Base-by-base conservation (phyloP, 106 monocot genomes). In the Iris macrosiphon region DNA sequence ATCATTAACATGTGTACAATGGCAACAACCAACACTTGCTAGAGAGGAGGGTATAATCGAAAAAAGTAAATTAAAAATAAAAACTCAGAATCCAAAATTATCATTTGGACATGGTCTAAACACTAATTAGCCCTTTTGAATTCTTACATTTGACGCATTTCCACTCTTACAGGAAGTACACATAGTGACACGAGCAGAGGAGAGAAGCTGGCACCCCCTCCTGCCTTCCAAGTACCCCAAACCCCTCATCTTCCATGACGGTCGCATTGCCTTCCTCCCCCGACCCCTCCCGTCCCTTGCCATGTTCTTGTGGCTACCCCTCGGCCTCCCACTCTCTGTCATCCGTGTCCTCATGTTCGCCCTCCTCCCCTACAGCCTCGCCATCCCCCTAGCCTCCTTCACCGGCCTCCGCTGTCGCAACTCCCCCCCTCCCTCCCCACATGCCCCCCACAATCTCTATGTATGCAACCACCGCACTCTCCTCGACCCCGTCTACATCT, bases 391-490 rank as follows among this genome's bases (percentile, higher is more conserved):
- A 1, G 17, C 64, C 18, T 9, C 49, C 17, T 48, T 92, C 17
- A 48, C 67, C 40, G 31, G 78, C 30, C n/a, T 62, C 42, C n/a
- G n/a, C n/a, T n/a, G n/a, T n/a, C n/a, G n/a, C n/a, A n/a, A n/a
- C n/a, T n/a, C 59, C 72, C 45, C 26, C 56, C 23, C 5, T 14
- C 55, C 31, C 19, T 42, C n/a, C 47, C 20, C 60, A 6, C 20
- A 44, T 25, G 28, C 11, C 59, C 61, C 73, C 12, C 4, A 46
- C 49, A 59, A 38, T 6, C 70, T 92, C 29, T 92, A 69, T 39
- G 75, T 76, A 10, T 85, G 81, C 85, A 92, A 85, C 64, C 91
- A 92, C 59, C 60, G 86, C 3, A 92, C 91, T 23, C 74, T 85
- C 14, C 40, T 86, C 3, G 91, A 92, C 33, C 82, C 86, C 0